Conservation (phyloP, 306 rosid genomes). For the Glycine tomentella region DNA sequence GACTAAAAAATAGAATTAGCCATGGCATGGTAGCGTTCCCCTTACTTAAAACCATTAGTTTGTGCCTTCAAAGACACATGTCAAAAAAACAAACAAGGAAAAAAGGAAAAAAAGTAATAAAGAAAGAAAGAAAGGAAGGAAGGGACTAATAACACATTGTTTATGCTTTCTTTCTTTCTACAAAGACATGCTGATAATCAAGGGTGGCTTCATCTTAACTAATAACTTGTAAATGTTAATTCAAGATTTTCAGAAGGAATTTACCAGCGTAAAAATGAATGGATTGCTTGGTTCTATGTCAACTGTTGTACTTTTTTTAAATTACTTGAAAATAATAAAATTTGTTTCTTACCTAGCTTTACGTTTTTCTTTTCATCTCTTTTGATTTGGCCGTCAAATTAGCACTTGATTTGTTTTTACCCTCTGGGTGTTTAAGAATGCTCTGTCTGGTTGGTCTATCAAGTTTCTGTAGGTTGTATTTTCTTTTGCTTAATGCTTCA, state of each 20-base stretch:
- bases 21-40: neutral
- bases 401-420: slow-evolving; percentile 24
- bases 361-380: neutral
- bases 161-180: too few relatives aligned
- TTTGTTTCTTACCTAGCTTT: slow-evolving; percentile 14
- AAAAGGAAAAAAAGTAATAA: too few relatives aligned
- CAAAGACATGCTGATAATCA: too few relatives aligned
- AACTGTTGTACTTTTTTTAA: slow-evolving; percentile 6
- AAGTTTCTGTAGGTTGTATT: slow-evolving; percentile 6
- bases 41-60: slow-evolving; percentile 13
- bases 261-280: neutral
- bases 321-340: neutral
- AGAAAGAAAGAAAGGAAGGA: too few relatives aligned
- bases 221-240: slow-evolving; percentile 12
- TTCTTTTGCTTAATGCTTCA: slow-evolving; percentile 44
- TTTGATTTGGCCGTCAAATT: slow-evolving; percentile 24
- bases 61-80: neutral
- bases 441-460: slow-evolving; percentile 15
- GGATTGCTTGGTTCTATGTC: slow-evolving; percentile 9
- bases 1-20: neutral
- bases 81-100: too few relatives aligned
- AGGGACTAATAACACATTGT: too few relatives aligned
- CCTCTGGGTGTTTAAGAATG: neutral
- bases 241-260: slow-evolving; percentile 3
- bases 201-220: slow-evolving; percentile 13